Base-by-base conservation (phyloP, 129 eudicot species). In the sunflower (Helianthus annuus) region DNA sequence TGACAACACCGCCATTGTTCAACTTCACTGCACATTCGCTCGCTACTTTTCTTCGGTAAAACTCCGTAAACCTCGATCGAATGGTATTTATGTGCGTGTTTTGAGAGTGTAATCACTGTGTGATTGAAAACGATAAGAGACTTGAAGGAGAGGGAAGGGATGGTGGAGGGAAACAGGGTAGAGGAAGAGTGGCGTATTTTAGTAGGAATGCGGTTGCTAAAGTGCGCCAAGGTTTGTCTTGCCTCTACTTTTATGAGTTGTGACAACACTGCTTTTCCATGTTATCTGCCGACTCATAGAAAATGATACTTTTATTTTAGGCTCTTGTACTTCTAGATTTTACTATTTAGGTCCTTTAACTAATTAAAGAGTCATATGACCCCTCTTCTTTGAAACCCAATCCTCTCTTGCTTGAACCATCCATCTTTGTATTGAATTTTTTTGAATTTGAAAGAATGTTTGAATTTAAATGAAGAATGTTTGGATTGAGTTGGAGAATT, bases 1-100 rank as follows among this genome's bases (percentile, higher is more conserved):
- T 57, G 83, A 68, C 22, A 78, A 66, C 29, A 52, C 48, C 75
- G 81, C 77, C 91, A 85, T 85, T 61, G 66, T 72, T 82, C 80
- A 40, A 74, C 84, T 64, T 58, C 67, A 46, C 69, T 51, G 76
- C 78, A 78, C 85, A 81, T 78, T 77, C 79, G 82, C 64, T 58
- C 64, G 17, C 24, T 19, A 48, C 40, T 65, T 48, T 9, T 38
- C 62, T 48, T 66, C 49, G n/a, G 27, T 70, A 6, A 59, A 39
- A 11, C 69, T 39, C 9, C 19, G 17, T n/a, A 56, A 14, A 9
- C 54, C 34, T 4, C 12, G 12, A 22, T 53, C 40, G 27, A 27
- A 0, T 10, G 0, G 12, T 11, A 22, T 6, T 48, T 32, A 16
- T 38, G 34, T 62, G 8, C 64, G 66, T 61, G 39, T 55, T 15